Conservation (phyloP, 345 rosid genomes). For the Citrus unshiu region DNA sequence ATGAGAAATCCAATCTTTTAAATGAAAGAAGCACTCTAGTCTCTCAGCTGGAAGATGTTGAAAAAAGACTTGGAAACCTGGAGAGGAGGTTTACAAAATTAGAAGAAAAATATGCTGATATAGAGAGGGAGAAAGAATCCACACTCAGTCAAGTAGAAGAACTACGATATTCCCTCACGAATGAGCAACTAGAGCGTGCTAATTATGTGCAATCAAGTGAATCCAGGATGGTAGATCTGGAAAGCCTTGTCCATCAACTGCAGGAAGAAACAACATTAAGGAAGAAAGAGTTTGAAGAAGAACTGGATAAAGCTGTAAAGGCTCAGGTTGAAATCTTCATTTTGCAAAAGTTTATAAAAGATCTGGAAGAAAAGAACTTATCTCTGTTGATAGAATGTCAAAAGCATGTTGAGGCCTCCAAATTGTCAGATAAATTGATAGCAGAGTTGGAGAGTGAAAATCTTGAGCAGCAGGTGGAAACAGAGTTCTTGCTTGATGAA, state of each 20-base stretch:
- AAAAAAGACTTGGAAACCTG: slow-evolving; percentile 54
- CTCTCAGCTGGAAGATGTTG: slow-evolving; percentile 56
- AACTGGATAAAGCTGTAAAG: slow-evolving; percentile 77
- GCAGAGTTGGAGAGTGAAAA: slow-evolving; percentile 78
- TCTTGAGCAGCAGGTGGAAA: slow-evolving; percentile 72
- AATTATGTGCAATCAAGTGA: slow-evolving; percentile 53
- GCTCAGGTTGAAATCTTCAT: slow-evolving; percentile 79
- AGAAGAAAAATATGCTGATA: slow-evolving; percentile 54
- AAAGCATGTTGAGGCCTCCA: slow-evolving; percentile 68
- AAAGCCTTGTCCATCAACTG: slow-evolving; percentile 57
- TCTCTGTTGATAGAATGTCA: slow-evolving; percentile 69
- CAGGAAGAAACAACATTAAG: slow-evolving; percentile 65
- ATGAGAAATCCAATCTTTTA: slow-evolving; percentile 60
- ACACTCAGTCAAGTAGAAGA: slow-evolving; percentile 59
- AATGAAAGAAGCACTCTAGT: slow-evolving; percentile 51
- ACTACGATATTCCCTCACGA: slow-evolving; percentile 50
- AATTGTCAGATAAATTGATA: slow-evolving; percentile 62
- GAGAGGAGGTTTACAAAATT: slow-evolving; percentile 63
- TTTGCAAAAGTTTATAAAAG: slow-evolving; percentile 67
- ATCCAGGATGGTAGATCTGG: slow-evolving; percentile 61
- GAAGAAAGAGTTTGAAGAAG: slow-evolving; percentile 83
- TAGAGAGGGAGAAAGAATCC: slow-evolving; percentile 68
- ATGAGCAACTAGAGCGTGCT: slow-evolving; percentile 58
- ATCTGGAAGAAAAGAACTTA: slow-evolving; percentile 63
- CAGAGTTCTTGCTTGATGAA: slow-evolving; percentile 63